Conservation (phyloP, 345 rosid species). For the Melaleuca alternifolia region DNA sequence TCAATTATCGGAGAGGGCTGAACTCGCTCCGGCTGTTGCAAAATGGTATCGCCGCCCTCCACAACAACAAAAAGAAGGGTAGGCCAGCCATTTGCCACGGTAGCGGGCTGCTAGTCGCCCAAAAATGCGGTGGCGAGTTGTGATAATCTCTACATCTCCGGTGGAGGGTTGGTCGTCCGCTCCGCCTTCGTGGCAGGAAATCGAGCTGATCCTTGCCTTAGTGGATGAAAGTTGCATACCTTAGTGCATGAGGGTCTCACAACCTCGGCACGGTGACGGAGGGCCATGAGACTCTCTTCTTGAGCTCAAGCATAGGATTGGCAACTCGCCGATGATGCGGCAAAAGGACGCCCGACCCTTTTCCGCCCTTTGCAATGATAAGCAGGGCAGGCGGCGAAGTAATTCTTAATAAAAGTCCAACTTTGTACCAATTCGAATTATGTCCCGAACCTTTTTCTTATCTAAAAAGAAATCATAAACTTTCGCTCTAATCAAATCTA, state of each 20-base stretch:
- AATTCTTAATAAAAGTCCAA: accelerated
- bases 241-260: too few species aligned
- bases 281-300: too few species aligned
- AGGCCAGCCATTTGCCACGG: not conserved
- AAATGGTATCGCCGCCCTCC: not conserved
- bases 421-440: not conserved
- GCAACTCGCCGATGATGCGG: too few species aligned
- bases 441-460: accelerated
- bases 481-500: not conserved
- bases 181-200: accelerated
- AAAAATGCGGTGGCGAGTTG: not conserved
- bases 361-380: too few species aligned
- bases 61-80: not conserved
- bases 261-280: too few species aligned
- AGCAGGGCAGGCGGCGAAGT: too few species aligned
- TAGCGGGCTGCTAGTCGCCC: not conserved
- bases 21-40: too few species aligned
- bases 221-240: too few species aligned
- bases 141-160: not conserved
- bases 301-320: too few species aligned
- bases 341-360: too few species aligned
- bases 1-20: too few species aligned
- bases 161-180: not conserved
- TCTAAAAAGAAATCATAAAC: not conserved
- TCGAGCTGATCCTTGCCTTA: not conserved